Conservation (phyloP, 805 yeast genomes). For the Candida namnaoensis region DNA sequence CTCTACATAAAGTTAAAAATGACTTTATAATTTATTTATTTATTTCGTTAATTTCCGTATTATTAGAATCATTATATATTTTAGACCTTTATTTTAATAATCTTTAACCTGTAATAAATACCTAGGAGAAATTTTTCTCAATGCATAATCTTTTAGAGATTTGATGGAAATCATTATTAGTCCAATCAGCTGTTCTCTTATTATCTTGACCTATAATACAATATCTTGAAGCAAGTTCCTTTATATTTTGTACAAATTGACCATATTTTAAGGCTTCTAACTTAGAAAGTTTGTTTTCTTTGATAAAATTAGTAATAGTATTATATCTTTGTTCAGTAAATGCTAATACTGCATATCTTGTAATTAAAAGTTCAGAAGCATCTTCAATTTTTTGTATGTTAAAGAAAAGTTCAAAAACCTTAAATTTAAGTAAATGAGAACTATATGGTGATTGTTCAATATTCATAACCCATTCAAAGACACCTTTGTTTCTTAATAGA, state of each 20-base stretch:
- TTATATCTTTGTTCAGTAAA: constrained; percentile 25
- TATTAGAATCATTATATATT: too few species aligned
- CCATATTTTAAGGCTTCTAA: constrained; percentile 7
- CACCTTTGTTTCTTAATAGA: constrained; percentile 40
- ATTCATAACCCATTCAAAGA: constrained; percentile 62
- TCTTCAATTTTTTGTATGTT: constrained; percentile 42
- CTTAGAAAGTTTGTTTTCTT: constrained; percentile 1
- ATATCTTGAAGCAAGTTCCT: constrained; percentile 37
- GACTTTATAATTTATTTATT: too few species aligned
- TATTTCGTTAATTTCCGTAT: too few species aligned
- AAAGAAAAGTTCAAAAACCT: constrained; percentile 33
- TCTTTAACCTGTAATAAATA: too few species aligned
- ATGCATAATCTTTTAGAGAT: constrained; percentile 34
- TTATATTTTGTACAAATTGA: constrained; percentile 31
- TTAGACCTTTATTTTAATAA: too few species aligned
- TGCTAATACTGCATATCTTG: constrained; percentile 44
- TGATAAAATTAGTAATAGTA: too few species aligned
- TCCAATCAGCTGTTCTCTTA: constrained; percentile 59
- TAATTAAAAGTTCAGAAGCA: constrained; percentile 49
- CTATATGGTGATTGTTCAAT: constrained; percentile 43
- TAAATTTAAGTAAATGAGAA: constrained; percentile 27
- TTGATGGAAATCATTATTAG: constrained; percentile 36
- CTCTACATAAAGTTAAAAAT: too few species aligned
- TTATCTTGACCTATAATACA: constrained; percentile 31
- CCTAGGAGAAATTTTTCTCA: background rate